These are phyloP conservation scores for Fusarium sp. DNA, from an alignment of 2,329 filamentous ascomycete genomes.

Conservation along the genomic window DNA sequence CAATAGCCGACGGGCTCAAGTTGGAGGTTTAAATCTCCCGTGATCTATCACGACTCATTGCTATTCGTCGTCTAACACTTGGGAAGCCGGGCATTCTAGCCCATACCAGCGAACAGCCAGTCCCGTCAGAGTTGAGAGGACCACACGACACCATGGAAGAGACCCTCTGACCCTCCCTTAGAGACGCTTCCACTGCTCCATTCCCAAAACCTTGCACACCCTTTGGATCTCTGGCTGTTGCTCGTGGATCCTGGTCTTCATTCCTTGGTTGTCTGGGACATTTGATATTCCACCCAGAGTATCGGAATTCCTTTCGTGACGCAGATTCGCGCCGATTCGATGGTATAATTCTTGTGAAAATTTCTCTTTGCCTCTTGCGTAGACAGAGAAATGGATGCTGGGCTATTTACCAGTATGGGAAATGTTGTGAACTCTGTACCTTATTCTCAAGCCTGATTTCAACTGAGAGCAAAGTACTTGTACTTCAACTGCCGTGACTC, in stretches of 20 bases:
- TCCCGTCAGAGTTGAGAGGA: slow-evolving; percentile 32
- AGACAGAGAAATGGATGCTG: slow-evolving; percentile 17
- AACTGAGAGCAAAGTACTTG: slow-evolving; percentile 8
- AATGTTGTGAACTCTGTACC: slow-evolving; percentile 11
- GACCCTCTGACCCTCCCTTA: slow-evolving; percentile 36
- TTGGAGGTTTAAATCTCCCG: slow-evolving; percentile 26
- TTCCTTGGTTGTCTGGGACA: slow-evolving; percentile 37
- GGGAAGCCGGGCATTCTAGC: slow-evolving; percentile 21
- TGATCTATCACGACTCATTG: slow-evolving; percentile 38
- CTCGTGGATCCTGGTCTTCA: slow-evolving; percentile 27
- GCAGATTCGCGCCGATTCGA: slow-evolving; percentile 7
- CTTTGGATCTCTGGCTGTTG: slow-evolving; percentile 18
- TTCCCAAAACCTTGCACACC: slow-evolving; percentile 34
- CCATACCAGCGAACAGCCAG: slow-evolving; percentile 41
- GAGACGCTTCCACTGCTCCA: slow-evolving; percentile 19
- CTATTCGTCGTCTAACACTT: slow-evolving; percentile 32
- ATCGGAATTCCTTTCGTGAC: slow-evolving; percentile 36
- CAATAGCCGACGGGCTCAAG: slow-evolving; percentile 22
- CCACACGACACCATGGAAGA: slow-evolving; percentile 37
- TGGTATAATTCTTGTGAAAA: slow-evolving; percentile 10
- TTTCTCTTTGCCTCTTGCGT: slow-evolving; percentile 18
- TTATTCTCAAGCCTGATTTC: background rate
- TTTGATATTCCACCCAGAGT: slow-evolving; percentile 11
- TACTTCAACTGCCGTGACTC: slow-evolving; percentile 17
- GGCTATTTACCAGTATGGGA: slow-evolving; percentile 1